These are phyloP conservation scores for Ploettnerulaceae sp. DNA, from an alignment of 2,329 filamentous ascomycete genomes.

Conservation along the genomic window DNA sequence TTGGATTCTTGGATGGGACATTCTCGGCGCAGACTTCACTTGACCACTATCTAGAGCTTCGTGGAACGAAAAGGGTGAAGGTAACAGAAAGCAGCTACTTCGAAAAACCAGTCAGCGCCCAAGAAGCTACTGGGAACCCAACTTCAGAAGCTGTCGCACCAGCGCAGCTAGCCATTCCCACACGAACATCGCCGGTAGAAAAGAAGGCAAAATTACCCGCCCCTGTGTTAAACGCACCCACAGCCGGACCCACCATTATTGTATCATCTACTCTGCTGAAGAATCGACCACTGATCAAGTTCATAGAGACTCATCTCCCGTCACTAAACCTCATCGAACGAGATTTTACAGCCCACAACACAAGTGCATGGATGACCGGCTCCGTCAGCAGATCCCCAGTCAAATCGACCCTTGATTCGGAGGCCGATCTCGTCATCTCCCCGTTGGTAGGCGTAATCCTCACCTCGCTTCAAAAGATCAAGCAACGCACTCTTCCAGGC, in stretches of 20 bases:
- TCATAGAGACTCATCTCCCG: slow-evolving; percentile 46
- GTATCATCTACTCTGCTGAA: slow-evolving; percentile 44
- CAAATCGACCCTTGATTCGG: slow-evolving; percentile 41
- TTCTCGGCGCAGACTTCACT: slow-evolving; percentile 42
- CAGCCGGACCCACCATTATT: slow-evolving; percentile 41
- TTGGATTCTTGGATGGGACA: slow-evolving; percentile 17
- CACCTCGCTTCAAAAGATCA: slow-evolving; percentile 66
- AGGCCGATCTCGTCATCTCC: slow-evolving; percentile 71
- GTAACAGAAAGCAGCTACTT: slow-evolving; percentile 31
- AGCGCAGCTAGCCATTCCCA: not conserved
- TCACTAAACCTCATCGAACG: slow-evolving; percentile 53
- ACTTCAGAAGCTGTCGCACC: not conserved
- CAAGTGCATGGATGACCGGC: slow-evolving; percentile 33
- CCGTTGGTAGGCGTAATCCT: slow-evolving; percentile 64
- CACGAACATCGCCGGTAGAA: slow-evolving; percentile 16
- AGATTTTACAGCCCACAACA: slow-evolving; percentile 46
- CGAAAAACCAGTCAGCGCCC: not conserved
- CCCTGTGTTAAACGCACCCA: slow-evolving; percentile 15
- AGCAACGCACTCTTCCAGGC: slow-evolving; percentile 66
- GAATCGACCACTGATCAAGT: slow-evolving; percentile 44
- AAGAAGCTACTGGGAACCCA: not conserved
- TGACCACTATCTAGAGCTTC: slow-evolving; percentile 46
- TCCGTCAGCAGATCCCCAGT: slow-evolving; percentile 35
- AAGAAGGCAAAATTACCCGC: slow-evolving; percentile 16
- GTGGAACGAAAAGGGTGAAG: slow-evolving; percentile 35